Conservation (phyloP, 2,329 filamentous ascomycete species). For the Neonectria coccinea region DNA sequence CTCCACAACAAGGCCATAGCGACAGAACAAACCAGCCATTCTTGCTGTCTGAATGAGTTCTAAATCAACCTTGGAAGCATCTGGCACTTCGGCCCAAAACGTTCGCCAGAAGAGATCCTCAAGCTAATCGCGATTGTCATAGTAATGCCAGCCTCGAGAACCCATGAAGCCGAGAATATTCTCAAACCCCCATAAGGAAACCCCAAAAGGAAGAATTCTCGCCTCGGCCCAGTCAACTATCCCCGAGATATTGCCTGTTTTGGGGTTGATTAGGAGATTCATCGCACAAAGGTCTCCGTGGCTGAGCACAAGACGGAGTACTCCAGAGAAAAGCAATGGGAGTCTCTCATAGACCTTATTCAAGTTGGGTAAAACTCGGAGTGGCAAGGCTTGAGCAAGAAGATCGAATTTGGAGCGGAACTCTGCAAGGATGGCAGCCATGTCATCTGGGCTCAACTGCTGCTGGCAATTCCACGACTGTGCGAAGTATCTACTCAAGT, state of each 20-base stretch:
- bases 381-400: not conserved
- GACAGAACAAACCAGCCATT: not conserved
- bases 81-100: not conserved
- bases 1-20: no score
- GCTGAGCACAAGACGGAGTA: constrained; percentile 7
- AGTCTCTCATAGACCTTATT: not conserved
- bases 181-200: constrained; percentile 16
- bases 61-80: not conserved
- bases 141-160: constrained; percentile 13
- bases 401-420: not conserved
- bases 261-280: constrained; percentile 2
- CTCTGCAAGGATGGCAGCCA: no score
- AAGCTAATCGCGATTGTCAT: constrained; percentile 5
- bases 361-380: not conserved
- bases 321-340: constrained; percentile 1
- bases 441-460: no score
- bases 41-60: not conserved
- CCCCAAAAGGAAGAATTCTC: constrained; percentile 1
- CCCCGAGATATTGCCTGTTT: constrained; percentile 6
- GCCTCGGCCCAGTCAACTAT: constrained; percentile 14
- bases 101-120: constrained; percentile 15
- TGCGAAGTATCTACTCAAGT: no score
- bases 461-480: no score
- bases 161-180: constrained; percentile 15
- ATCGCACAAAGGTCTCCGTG: constrained; percentile 9